Conservation (phyloP, 2,329 filamentous ascomycete species). For the Fusarium sp. region DNA sequence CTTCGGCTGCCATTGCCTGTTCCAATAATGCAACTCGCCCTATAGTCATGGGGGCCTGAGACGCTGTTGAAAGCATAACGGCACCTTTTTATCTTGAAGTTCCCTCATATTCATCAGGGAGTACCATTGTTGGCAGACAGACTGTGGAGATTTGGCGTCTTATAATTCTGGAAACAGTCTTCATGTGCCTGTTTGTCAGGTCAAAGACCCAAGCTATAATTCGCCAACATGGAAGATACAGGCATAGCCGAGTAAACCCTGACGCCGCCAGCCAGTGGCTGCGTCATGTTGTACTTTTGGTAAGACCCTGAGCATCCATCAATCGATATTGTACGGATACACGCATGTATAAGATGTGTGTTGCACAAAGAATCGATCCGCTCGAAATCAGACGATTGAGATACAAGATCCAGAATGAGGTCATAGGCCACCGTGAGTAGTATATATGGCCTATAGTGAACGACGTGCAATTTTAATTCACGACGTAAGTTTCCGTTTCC, state of each 20-base stretch:
- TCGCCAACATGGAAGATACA: conserved; percentile 5
- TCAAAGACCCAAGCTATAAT: not conserved
- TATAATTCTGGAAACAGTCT: conserved; percentile 16
- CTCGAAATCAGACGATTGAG: not conserved
- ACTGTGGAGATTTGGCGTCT: not conserved
- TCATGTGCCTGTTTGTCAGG: not conserved
- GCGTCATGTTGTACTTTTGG: not conserved
- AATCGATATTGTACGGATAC: not conserved
- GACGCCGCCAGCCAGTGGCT: conserved; percentile 10
- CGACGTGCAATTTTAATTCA: conserved; percentile 1
- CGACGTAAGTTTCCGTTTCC: not conserved
- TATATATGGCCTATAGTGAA: not conserved
- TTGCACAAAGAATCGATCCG: not conserved
- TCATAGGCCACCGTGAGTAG: conserved; percentile 1
- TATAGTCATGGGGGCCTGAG: not conserved
- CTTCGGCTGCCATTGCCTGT: not conserved
- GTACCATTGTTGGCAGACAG: not conserved
- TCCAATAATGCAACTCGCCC: not conserved
- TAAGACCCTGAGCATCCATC: conserved; percentile 2
- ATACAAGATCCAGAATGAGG: conserved; percentile 6
- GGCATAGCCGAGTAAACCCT: conserved; percentile 18
- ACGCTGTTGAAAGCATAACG: not conserved
- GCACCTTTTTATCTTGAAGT: not conserved
- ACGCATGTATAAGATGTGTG: not conserved
- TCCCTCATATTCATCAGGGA: not conserved